Conservation (phyloP, 495 filamentous ascomycete species). For the Penicillium nucicola region DNA sequence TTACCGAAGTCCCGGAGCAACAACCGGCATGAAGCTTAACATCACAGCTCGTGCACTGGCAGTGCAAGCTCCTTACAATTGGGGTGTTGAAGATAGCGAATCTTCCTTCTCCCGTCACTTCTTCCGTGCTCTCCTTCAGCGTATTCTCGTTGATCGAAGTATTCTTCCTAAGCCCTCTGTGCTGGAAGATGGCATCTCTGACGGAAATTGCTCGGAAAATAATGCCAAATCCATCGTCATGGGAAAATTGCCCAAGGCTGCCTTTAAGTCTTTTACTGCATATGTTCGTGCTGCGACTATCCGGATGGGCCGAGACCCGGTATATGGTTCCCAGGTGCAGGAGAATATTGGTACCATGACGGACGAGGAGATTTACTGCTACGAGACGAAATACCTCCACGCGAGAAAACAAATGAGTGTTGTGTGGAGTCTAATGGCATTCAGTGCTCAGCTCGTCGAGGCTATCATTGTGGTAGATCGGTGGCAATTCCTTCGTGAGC, state of each 20-base stretch:
- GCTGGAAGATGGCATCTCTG: constrained; percentile 30
- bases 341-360: constrained; percentile 61
- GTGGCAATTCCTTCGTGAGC: constrained; percentile 84
- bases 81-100: constrained; percentile 75
- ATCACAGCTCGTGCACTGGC: constrained; percentile 98
- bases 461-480: constrained; percentile 87
- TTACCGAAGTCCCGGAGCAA: constrained; percentile 48
- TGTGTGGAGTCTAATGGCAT: constrained; percentile 93
- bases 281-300: constrained; percentile 78
- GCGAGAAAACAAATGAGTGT: constrained; percentile 79
- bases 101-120: constrained; percentile 90
- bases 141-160: constrained; percentile 78
- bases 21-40: constrained; percentile 74
- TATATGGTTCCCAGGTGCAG: constrained; percentile 53
- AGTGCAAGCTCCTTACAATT: constrained; percentile 90
- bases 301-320: constrained; percentile 63
- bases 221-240: constrained; percentile 60
- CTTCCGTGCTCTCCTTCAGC: constrained; percentile 89
- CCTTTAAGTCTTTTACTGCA: constrained; percentile 69
- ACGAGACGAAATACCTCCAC: constrained; percentile 58
- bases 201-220: constrained; percentile 8
- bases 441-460: constrained; percentile 84
- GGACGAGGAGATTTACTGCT: constrained; percentile 69
- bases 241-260: constrained; percentile 75
- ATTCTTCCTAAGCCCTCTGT: constrained; percentile 58